Evolutionary conservation across 352 stramenopile species (phyloP).

Genomic region (Globisporangium irregulare): DNA sequence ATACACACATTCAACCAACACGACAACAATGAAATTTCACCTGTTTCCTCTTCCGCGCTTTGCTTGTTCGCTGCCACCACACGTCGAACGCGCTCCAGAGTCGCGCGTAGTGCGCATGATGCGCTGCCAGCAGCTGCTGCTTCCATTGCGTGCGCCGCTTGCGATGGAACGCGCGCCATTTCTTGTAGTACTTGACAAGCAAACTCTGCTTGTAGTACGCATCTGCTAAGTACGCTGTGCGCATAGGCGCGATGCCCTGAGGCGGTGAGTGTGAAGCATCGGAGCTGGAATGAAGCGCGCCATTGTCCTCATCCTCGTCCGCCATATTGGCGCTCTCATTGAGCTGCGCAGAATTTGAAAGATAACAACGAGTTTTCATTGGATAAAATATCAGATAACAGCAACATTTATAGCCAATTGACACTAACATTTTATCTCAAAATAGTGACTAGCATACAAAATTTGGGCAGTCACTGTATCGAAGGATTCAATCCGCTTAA

Average conservation of each 20-base stretch:
- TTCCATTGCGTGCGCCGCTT: slow-evolving; percentile 10
- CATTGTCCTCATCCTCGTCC: background rate
- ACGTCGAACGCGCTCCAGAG: slow-evolving; percentile 11
- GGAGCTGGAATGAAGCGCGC: background rate
- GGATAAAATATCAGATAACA: background rate
- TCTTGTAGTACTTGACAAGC: background rate
- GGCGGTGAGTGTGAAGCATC: background rate
- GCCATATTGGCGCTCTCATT: slow-evolving; percentile 3
- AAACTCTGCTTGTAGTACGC: background rate
- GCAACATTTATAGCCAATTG: background rate
- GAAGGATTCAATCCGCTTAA: background rate
- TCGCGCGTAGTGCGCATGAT: slow-evolving; percentile 13
- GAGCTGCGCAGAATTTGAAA: background rate
- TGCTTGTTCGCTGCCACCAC: slow-evolving; percentile 3
- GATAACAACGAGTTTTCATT: background rate
- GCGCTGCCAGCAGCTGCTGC: slow-evolving; percentile 14
- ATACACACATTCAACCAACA: background rate
- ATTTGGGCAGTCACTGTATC: background rate
- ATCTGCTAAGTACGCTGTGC: background rate
- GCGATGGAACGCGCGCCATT: slow-evolving; percentile 1
- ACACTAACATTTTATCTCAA: too few relatives aligned
- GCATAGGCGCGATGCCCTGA: background rate
- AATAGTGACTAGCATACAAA: background rate
- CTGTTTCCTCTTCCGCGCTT: slow-evolving; percentile 7
- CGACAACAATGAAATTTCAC: background rate